Evolutionary conservation across 495 filamentous ascomycete genomes (phyloP).

Genomic region (Chaetomium tenue): DNA sequence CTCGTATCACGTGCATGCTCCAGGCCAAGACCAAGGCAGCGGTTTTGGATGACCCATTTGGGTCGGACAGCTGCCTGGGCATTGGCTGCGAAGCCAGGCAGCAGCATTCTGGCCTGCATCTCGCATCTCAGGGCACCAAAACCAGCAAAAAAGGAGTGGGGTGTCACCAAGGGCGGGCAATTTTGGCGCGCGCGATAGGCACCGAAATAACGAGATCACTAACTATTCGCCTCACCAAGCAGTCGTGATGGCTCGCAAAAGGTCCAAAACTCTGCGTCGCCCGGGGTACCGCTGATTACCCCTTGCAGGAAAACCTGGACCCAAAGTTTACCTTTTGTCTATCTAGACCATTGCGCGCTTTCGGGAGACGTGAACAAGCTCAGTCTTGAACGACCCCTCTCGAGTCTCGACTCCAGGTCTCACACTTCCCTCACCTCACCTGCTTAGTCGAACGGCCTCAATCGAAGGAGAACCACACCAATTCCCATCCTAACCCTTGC

Average conservation of each 20-base stretch:
- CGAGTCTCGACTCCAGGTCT: neutral
- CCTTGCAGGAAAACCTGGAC: neutral
- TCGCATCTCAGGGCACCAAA: neutral
- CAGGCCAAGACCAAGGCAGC: neutral
- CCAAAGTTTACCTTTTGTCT: neutral
- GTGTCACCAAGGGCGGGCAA: conserved; percentile 1
- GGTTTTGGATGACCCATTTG: neutral
- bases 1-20: neutral
- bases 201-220: conserved; percentile 33
- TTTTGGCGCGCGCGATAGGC: conserved; percentile 23
- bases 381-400: neutral
- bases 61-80: neutral
- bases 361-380: neutral
- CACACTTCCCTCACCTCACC: neutral
- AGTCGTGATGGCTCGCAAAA: conserved; percentile 12
- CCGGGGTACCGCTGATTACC: neutral
- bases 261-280: conserved; percentile 7
- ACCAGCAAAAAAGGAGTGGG: conserved; percentile 16
- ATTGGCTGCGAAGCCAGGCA: conserved; percentile 30
- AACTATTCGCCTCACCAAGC: neutral
- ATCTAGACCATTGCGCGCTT: neutral
- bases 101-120: conserved; percentile 32
- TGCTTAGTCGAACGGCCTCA: neutral
- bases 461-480: neutral
- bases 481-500: too few species aligned